Base-by-base conservation (phyloP, 2,329 filamentous ascomycete genomes). In the Colletotrichum chrysophilum region DNA sequence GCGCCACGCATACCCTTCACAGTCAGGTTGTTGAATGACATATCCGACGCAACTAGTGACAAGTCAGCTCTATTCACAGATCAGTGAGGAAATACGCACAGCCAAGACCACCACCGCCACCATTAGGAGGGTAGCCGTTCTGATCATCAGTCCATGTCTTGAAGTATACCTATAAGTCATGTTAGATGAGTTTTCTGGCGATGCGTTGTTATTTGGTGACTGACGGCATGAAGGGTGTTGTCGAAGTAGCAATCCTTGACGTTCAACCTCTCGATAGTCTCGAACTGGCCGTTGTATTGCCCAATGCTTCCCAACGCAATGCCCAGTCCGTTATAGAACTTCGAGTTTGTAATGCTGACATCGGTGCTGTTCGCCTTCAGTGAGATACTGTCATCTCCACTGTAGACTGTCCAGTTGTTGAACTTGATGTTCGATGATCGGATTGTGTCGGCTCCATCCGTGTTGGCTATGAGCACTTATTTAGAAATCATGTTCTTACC, bases 121-220 rank as follows among this genome's bases (percentile, higher is more conserved):
- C 87, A 62, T 90, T 89, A 0, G 87, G 88, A 3, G 87, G 86
- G 64, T 85, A 86, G 10, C 86, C 84, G 9, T 83, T 83, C 32
- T 82, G 83, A 10, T 86, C 84, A 26, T 84, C 86, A 0, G 87
- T 89, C 87, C 88, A 89, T 1, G 87, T 89, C 78, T 90, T 89
- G 75, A 89, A 79, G 76, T 87, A 88, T 8, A 78, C 85, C 87
- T 77, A 2, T 84, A 77, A 89, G 69, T 87, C 84, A n/a, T 34
- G 58, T 61, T 32, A 61, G 58, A 32, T n/a, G 12, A 18, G 26
- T 5, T 16, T 9, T 9, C 7, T 28, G 55, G 26, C 55, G 0
- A 26, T 7, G 1, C 13, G 24, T 28, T 58, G 4, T 13, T 3
- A n/a, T 13, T 4, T 34, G 5, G 43, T 83, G 76, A 66, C 70